Evolutionary conservation across 2,329 filamentous ascomycete species (phyloP), one percentile per base, ranked within the genome.

Genomic region (Magnaporthales sp.): DNA sequence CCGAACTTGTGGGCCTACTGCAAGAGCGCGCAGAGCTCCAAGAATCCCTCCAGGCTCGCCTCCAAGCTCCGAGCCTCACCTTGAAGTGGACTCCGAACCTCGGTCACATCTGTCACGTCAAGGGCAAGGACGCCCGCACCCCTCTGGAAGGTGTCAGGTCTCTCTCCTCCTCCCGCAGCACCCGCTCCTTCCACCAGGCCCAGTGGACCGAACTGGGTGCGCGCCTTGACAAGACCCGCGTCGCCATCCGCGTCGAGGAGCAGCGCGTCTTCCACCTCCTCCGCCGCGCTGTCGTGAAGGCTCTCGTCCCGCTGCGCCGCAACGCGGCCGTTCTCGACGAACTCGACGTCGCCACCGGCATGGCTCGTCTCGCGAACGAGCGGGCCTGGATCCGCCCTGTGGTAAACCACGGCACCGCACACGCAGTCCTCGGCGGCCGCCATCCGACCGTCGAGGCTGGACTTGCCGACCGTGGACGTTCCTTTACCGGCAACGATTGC

Each of bases 241-340:
- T 89, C 63, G 89, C 89, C 58, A 96, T 99, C 73, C 88, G 92
- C 51, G 83, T 84, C 67, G 95, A 97, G 76, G 95, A 99, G 78
- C 86, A 92, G 72, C 84, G 85, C 61, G 89, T 99, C 8, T 92
- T 98, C 71, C 82, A 86, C 67, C 79, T 83, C 5, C 82, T 99
- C 9, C 90, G 94, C 31, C 85, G 88, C 68, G 82, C 86, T 64
- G 93, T 97, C 0, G 88, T 98, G 4, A 79, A 85, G 62, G 94
- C 93, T 72, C 84, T 99, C 3, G 87, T 97, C 69, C 92, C 90
- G 72, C 85, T 99, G 15, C 89, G 95, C 6, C 90, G 91, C 67
- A 98, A 97, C 76, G 93, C 94, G 11, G 84, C 87, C n/a, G 90
- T 97, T 0, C 86, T 99, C 24, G 94, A 98, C 75, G 93, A 97